phyloP scores from a whole-genome alignment of 805 yeast species.

The Dipodascus albidus region DNA sequence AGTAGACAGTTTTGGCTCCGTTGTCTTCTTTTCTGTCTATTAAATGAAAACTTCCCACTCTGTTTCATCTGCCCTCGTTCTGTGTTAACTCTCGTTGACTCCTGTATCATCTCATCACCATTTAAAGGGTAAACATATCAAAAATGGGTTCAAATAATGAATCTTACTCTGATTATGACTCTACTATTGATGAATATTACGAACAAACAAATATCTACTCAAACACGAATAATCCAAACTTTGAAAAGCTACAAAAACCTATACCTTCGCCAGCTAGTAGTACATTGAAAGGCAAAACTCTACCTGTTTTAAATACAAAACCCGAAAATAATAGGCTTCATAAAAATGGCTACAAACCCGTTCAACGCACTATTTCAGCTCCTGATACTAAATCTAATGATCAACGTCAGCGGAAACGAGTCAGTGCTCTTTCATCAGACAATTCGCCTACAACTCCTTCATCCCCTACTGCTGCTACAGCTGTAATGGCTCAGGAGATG shows the following conservation, averaged over 20 bases:
- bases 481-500: conserved; percentile 32
- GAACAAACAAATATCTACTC: background rate
- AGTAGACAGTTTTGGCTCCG: too few species aligned
- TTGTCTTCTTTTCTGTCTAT: background rate
- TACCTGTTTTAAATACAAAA: too few species aligned
- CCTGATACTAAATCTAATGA: background rate
- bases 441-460: conserved; percentile 1
- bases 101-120: background rate
- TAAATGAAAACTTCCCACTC: background rate
- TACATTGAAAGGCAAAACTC: too few species aligned
- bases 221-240: background rate
- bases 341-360: background rate
- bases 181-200: background rate
- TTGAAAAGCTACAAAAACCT: background rate
- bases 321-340: too few species aligned
- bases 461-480: conserved; percentile 15
- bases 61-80: background rate
- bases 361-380: background rate
- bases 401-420: background rate
- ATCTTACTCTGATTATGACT: conserved; percentile 1
- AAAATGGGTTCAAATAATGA: background rate
- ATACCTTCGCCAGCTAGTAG: background rate
- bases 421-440: background rate
- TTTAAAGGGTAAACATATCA: too few species aligned
- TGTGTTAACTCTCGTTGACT: background rate